Percentiles rank a stretch among this genome's conserved stretches.
phyloP scores from a whole-genome alignment of 306 rosid genomes.

The Acacia confusa region DNA sequence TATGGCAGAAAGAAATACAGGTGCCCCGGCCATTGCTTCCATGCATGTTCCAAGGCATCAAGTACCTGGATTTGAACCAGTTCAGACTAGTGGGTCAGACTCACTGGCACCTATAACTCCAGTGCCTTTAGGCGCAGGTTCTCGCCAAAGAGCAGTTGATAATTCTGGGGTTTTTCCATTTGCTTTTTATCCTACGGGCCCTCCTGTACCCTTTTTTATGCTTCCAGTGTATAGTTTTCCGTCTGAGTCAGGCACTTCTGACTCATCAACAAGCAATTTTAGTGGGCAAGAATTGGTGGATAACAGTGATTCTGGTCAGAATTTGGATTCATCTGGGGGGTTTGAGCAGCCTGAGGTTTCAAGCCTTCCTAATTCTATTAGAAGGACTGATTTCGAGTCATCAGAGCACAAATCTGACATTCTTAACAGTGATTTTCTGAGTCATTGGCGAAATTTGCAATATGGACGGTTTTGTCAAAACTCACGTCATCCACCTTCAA shows the following conservation, averaged over 20 bases:
- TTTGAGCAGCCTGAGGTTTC: conserved; percentile 44
- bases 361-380: conserved; percentile 39
- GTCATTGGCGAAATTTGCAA: conserved; percentile 70
- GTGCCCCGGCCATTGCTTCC: conserved; percentile 39
- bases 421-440: conserved; percentile 65
- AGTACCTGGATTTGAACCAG: conserved; percentile 51
- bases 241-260: conserved; percentile 56
- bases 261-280: conserved; percentile 49
- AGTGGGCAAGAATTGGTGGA: conserved; percentile 51
- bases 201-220: conserved; percentile 80
- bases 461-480: conserved; percentile 66
- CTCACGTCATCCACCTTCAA: conserved; percentile 41
- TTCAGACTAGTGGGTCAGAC: conserved; percentile 66
- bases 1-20: conserved; percentile 49
- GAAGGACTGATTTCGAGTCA: conserved; percentile 41
- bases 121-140: conserved; percentile 50
- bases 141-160: conserved; percentile 63
- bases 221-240: conserved; percentile 64
- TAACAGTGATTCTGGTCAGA: conserved; percentile 53
- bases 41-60: conserved; percentile 55
- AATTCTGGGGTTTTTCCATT: conserved; percentile 54
- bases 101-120: conserved; percentile 52
- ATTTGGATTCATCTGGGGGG: conserved; percentile 52
- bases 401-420: conserved; percentile 57
- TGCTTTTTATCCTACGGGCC: conserved; percentile 77